Base-by-base conservation (phyloP, 768 basidiomycete species). In the Leccinum boreale region DNA sequence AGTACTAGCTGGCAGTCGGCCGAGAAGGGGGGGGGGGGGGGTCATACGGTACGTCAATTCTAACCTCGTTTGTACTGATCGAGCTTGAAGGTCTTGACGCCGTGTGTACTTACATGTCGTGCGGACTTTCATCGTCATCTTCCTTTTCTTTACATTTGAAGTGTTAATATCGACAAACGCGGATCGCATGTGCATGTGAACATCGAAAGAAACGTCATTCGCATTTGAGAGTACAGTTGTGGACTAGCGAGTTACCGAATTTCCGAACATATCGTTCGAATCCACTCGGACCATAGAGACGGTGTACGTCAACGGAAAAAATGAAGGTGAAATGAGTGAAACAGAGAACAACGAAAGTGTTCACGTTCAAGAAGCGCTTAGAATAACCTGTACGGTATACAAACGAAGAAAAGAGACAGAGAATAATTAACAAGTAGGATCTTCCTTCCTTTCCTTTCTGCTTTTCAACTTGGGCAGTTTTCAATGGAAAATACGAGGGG, bases 131-230 rank as follows among this genome's bases (percentile, higher is more conserved):
- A n/a, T 39, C 36, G 36, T n/a, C 17, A n/a, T 9, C 36, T 39
- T 39, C 36, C 36, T n/a, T 39, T n/a, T 39, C 36, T 24, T 15
- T 52, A 17, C 12, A 36, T 36, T 36, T 39, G 4, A 42, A 42
- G n/a, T 19, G 39, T 53, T 48, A 46, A 53, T 57, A 57, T 56
- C 42, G 31, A 57, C 56, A 57, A 57, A 57, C 31, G 29, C 31
- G 42, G 56, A 15, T 56, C 39, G 39, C 42, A 19, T 36, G 31
- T 5, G 36, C 36, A 39, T 39, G 33, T 21, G 28, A 14, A 36
- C 11, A 19, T 50, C n/a, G 17, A 31, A 21, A 33, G 24, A 33
- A 39, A 56, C 26, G 26, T 42, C 55, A 56, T 31, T 55, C 19
- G 19, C 4, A 44, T 19, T 44, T 4, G 19, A 44, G 42, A 44